These are phyloP conservation scores for Flaveria floridana DNA, from an alignment of 140 eudicot genomes.

Conservation along the genomic window DNA sequence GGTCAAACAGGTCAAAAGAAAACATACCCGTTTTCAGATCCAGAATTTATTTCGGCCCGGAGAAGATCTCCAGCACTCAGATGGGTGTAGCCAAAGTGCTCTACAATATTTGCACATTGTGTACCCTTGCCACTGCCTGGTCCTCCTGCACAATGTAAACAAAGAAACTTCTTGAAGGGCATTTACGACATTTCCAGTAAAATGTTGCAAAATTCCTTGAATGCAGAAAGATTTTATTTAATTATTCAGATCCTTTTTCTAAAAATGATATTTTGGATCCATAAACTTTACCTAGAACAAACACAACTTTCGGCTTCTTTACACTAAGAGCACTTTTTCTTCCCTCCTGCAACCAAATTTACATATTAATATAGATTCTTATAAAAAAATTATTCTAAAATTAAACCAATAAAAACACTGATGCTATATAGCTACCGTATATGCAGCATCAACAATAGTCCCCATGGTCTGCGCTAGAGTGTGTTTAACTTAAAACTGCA, in stretches of 20 bases:
- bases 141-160: conserved; percentile 63
- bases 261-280: background rate
- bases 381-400: background rate
- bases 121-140: conserved; percentile 99
- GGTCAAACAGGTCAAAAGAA: conserved; percentile 3
- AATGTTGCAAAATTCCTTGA: too few species aligned
- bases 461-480: conserved; percentile 44
- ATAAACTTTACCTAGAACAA: conserved; percentile 56
- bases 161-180: background rate
- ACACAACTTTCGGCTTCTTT: conserved; percentile 60
- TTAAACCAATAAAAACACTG: background rate
- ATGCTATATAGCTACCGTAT: conserved; percentile 37
- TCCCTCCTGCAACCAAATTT: conserved; percentile 46
- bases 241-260: background rate
- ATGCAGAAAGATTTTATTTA: too few species aligned
- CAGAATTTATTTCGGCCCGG: conserved; percentile 88
- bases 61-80: conserved; percentile 99
- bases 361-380: background rate
- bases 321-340: conserved; percentile 37
- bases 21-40: conserved; percentile 85
- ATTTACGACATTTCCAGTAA: background rate
- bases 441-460: conserved; percentile 56
- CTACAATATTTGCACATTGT: conserved; percentile 89
- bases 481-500: conserved; percentile 40
- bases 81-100: conserved; percentile 91